Evolutionary conservation across 192 early-diverging fungal species (phyloP).

Genomic region (Linnemannia elongata): DNA sequence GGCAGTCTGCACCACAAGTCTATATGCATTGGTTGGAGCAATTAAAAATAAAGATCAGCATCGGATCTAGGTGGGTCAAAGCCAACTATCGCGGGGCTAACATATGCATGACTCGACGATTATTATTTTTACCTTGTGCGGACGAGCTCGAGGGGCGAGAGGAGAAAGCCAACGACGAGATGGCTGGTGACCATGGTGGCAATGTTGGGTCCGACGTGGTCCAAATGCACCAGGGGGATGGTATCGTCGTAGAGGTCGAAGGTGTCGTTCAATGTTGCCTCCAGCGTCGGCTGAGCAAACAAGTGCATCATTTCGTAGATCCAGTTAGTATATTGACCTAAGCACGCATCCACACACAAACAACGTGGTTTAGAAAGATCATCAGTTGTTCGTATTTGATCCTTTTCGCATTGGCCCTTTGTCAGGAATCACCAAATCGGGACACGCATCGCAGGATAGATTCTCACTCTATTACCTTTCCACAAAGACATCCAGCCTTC

Average conservation of each 20-base stretch:
- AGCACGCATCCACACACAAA: no score
- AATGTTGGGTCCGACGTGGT: conserved; percentile 72
- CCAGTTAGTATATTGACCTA: conserved; percentile 91
- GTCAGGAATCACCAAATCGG: neutral
- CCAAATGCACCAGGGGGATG: conserved; percentile 79
- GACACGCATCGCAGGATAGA: neutral
- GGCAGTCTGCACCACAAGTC: conserved; percentile 89
- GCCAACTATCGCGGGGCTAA: neutral
- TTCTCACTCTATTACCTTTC: conserved; percentile 57
- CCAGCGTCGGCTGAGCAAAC: conserved; percentile 88
- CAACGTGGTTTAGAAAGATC: neutral
- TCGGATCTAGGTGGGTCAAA: neutral
- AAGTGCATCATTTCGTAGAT: conserved; percentile 79
- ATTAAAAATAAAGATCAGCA: neutral
- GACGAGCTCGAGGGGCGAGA: conserved; percentile 94
- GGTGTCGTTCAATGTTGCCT: conserved; percentile 93
- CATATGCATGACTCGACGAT: neutral
- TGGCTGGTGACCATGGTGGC: conserved; percentile 84
- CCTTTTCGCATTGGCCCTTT: neutral
- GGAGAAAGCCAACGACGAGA: conserved; percentile 81
- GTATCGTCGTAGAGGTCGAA: conserved; percentile 94
- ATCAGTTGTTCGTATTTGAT: neutral
- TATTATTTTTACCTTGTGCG: conserved; percentile 77
- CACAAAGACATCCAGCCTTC: conserved; percentile 75
- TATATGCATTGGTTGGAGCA: conserved; percentile 17